These are phyloP conservation scores for Primulina eburnea DNA, from an alignment of 257 asterid species.

Conservation along the genomic window DNA sequence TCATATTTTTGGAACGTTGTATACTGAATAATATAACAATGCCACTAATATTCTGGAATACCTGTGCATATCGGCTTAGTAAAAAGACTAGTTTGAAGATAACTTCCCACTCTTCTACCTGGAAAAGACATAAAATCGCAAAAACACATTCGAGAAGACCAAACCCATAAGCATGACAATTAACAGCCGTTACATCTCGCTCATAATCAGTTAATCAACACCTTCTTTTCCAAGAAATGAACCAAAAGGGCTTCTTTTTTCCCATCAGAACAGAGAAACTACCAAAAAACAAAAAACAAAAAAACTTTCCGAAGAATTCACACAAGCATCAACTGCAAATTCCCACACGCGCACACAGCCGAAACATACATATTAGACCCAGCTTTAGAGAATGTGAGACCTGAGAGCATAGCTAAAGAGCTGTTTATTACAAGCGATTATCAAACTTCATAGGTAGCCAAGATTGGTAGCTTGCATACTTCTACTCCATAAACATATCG, in stretches of 20 bases:
- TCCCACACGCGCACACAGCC: background rate
- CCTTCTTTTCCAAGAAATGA: background rate
- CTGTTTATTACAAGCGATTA: background rate
- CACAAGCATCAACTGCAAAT: background rate
- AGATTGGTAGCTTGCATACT: too few species aligned
- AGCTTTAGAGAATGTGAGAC: slow-evolving; percentile 15
- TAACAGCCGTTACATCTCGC: background rate
- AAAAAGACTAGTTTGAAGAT: background rate
- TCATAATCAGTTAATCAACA: background rate
- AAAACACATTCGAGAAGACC: background rate
- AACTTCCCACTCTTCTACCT: background rate
- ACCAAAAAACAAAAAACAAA: too few species aligned
- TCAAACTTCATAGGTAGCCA: background rate
- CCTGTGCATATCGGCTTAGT: background rate
- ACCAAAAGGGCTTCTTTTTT: background rate
- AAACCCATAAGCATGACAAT: background rate
- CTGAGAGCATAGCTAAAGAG: slow-evolving; percentile 26
- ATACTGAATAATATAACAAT: too few species aligned
- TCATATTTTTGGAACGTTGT: too few species aligned
- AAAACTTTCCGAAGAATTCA: background rate
- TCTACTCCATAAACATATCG: too few species aligned
- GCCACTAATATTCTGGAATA: background rate
- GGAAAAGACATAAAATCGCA: background rate
- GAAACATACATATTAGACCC: background rate
- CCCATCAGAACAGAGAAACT: background rate